Evolutionary conservation across 2,329 filamentous ascomycete species (phyloP).

Genomic region (Fusarium sterilihyphosum): DNA sequence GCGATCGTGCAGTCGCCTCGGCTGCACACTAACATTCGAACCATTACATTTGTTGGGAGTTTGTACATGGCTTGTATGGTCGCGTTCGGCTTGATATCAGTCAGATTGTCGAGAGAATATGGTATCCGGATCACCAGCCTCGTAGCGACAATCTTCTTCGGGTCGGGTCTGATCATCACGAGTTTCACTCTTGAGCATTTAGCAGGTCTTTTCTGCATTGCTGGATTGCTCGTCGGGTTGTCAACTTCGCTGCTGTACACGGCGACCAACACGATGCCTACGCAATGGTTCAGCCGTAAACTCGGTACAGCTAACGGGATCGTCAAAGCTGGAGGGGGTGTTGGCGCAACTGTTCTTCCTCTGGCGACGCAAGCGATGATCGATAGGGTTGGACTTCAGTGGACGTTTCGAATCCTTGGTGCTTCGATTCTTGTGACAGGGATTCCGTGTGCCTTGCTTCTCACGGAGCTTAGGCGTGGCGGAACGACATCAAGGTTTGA

Average conservation of each 20-base stretch:
- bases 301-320: slow-evolving; percentile 9
- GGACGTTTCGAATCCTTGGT: neutral
- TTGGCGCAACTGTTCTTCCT: neutral
- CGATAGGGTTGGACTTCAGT: neutral
- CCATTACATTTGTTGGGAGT: slow-evolving; percentile 2
- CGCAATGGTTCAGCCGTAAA: neutral
- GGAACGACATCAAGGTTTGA: neutral
- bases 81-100: neutral
- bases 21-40: neutral
- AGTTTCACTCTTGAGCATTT: neutral
- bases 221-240: neutral
- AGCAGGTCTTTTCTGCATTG: neutral
- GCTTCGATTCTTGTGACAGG: neutral
- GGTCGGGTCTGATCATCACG: neutral
- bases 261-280: neutral
- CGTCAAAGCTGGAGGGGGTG: slow-evolving; percentile 4
- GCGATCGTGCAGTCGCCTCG: neutral
- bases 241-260: neutral
- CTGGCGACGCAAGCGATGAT: neutral
- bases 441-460: neutral
- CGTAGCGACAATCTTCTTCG: neutral
- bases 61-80: neutral
- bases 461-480: neutral
- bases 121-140: neutral
- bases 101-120: neutral